phyloP scores from a whole-genome alignment of 768 basidiomycete species.

The Tephrocybe sp. region DNA sequence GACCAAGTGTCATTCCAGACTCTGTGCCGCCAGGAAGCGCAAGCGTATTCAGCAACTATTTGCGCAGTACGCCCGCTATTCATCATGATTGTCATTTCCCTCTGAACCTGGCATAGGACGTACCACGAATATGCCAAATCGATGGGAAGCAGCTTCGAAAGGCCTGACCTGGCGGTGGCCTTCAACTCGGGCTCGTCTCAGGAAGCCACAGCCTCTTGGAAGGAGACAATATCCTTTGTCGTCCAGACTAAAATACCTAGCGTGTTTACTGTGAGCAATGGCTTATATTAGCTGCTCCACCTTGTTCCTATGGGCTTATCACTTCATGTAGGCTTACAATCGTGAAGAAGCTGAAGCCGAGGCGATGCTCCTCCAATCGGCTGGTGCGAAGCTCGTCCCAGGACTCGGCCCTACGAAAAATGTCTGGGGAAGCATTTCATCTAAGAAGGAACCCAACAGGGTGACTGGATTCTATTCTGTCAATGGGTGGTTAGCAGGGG shows the following conservation, averaged over 20 bases:
- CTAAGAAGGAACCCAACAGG: conserved; percentile 27
- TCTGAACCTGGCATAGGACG: conserved; percentile 20
- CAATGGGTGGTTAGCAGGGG: conserved; percentile 37
- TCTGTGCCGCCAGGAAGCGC: conserved; percentile 23
- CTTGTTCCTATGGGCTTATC: not conserved
- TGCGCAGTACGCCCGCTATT: conserved; percentile 20
- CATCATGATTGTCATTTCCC: not conserved
- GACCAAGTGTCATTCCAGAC: conserved; percentile 18
- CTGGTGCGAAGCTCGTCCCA: conserved; percentile 23
- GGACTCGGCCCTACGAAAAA: conserved; percentile 28
- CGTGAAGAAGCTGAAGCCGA: conserved; percentile 29
- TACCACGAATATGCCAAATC: conserved; percentile 28
- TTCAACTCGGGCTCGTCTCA: conserved; percentile 35
- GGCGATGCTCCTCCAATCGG: conserved; percentile 19
- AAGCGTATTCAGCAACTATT: conserved; percentile 24
- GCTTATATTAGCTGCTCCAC: too few species aligned
- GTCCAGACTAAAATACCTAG: conserved; percentile 26
- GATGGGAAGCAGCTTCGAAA: conserved; percentile 17
- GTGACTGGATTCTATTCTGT: conserved; percentile 33
- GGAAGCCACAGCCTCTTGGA: conserved; percentile 22
- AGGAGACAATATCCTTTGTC: conserved; percentile 24
- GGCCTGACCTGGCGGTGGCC: conserved; percentile 35
- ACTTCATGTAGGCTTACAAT: conserved; percentile 27
- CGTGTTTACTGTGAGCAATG: conserved; percentile 30
- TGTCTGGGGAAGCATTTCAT: conserved; percentile 30